Evolutionary conservation across 306 rosid species (phyloP).

Genomic region (Coriaria nepalensis): DNA sequence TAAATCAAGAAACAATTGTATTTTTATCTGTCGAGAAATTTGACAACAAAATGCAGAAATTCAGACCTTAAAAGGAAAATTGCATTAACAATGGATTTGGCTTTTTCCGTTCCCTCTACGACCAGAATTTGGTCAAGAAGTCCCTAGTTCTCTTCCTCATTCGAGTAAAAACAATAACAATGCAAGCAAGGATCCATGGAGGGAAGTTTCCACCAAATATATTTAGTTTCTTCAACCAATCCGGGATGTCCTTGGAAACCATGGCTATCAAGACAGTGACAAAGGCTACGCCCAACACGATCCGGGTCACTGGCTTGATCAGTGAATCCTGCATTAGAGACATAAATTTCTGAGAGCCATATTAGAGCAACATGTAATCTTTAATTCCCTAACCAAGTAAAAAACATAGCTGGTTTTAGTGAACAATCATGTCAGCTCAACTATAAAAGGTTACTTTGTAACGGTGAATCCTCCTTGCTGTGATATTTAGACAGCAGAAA

Average conservation of each 20-base stretch:
- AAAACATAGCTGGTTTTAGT: too few relatives aligned
- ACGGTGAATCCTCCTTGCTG: too few relatives aligned
- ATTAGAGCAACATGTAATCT: background rate
- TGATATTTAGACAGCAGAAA: too few relatives aligned
- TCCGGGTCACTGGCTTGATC: slow-evolving; percentile 62
- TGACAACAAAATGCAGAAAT: slow-evolving; percentile 2
- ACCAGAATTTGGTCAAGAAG: slow-evolving; percentile 44
- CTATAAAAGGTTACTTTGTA: too few relatives aligned
- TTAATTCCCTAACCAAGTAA: background rate
- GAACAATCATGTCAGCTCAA: too few relatives aligned
- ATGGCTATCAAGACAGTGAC: slow-evolving; percentile 49
- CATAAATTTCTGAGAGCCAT: slow-evolving; percentile 2
- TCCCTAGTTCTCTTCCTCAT: slow-evolving; percentile 69
- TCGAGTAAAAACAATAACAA: slow-evolving; percentile 73
- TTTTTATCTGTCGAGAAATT: background rate
- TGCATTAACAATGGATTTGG: background rate
- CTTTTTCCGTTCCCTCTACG: slow-evolving; percentile 19
- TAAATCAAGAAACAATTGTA: too few relatives aligned
- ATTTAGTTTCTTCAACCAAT: slow-evolving; percentile 52
- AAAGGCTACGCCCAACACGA: slow-evolving; percentile 52
- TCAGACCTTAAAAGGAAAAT: background rate
- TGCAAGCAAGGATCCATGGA: slow-evolving; percentile 84
- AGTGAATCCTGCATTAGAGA: slow-evolving; percentile 53
- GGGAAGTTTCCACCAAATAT: slow-evolving; percentile 48
- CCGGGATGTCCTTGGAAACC: slow-evolving; percentile 40